phyloP scores from a whole-genome alignment of 257 asterid genomes.

The Gentiana dahurica region DNA sequence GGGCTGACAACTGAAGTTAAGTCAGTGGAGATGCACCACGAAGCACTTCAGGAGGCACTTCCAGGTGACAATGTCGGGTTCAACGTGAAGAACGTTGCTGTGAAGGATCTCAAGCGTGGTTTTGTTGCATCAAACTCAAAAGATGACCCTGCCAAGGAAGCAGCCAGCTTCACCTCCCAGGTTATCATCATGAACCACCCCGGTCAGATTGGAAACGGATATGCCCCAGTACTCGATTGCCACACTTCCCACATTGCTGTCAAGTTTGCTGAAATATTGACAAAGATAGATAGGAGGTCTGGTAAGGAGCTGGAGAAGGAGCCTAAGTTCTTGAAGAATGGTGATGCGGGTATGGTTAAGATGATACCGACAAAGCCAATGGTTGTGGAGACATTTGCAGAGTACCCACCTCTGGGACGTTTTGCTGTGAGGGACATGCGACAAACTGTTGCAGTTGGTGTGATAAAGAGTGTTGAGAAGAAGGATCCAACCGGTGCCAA shows the following conservation, averaged over 20 bases:
- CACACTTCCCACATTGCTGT: slow-evolving; percentile 75
- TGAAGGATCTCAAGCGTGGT: slow-evolving; percentile 81
- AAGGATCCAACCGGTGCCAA: slow-evolving; percentile 68
- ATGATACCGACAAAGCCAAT: slow-evolving; percentile 81
- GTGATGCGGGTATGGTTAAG: slow-evolving; percentile 68
- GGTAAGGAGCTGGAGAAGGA: slow-evolving; percentile 77
- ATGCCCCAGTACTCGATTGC: slow-evolving; percentile 63
- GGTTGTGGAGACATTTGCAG: slow-evolving; percentile 63
- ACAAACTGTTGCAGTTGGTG: slow-evolving; percentile 8
- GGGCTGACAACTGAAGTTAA: slow-evolving; percentile 15
- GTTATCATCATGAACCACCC: slow-evolving; percentile 84
- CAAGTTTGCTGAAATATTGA: slow-evolving; percentile 49
- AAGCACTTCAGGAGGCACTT: slow-evolving; percentile 6
- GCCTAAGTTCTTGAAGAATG: slow-evolving; percentile 69
- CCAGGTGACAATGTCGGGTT: slow-evolving; percentile 34
- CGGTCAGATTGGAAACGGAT: slow-evolving; percentile 65
- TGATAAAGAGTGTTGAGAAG: slow-evolving; percentile 60
- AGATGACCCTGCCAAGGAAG: slow-evolving; percentile 74
- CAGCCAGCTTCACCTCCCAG: slow-evolving; percentile 58
- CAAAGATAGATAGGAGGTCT: slow-evolving; percentile 78
- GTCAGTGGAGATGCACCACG: slow-evolving; percentile 7
- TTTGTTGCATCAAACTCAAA: slow-evolving; percentile 73
- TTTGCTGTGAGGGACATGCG: slow-evolving; percentile 79
- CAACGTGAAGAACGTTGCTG: slow-evolving; percentile 79
- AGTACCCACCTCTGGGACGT: slow-evolving; percentile 62